Evolutionary conservation across 116 monocot species (phyloP), one percentile per base, ranked within the genome.

Genomic region (Papilionanthe hybrid): DNA sequence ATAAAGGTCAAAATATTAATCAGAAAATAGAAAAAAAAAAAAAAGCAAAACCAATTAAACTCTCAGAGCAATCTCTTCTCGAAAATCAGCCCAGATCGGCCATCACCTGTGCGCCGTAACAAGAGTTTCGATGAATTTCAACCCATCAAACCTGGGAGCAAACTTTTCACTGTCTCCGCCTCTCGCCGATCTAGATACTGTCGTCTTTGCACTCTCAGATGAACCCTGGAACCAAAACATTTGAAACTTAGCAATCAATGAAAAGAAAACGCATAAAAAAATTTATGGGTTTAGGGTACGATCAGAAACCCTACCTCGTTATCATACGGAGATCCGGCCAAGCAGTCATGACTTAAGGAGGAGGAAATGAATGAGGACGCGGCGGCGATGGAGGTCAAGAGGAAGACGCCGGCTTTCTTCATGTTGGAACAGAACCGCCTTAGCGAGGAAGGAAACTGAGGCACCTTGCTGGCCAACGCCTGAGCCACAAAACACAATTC

Each of bases 71-170:
- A n/a, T 32, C 32, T 71, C 69, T 5, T 25, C 49, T 23, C 9
- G 1, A 15, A 53, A 0, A 75, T 20, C 53, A 49, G 5, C 7
- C 25, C 23, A 23, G 7, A 12, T 63, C 63, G 63, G 1, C 44
- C 53, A 19, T 84, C 71, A 87, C 53, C 83, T 22, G 53, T 87
- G 87, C n/a, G 87, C 87, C 78, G 87, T 87, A 22, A 87, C 87
- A 69, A 87, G 75, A 28, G 87, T 81, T 80, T 87, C 87, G n/a
- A 87, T 87, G 50, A 87, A 87, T 66, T 83, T 77, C 74, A 87
- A 55, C 81, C 87, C 87, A 55, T 87, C 87, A 72, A 83, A 87
- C 68, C 87, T 81, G 47, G 87, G 87, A 60, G 78, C 78, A 55
- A 81, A 81, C 45, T 73, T 73, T 25, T 50, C 78, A 13, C 55